Evolutionary conservation across 139 green algal species (phyloP), one percentile per base, ranked within the genome.

Genomic region (Coelastrella sp.): DNA sequence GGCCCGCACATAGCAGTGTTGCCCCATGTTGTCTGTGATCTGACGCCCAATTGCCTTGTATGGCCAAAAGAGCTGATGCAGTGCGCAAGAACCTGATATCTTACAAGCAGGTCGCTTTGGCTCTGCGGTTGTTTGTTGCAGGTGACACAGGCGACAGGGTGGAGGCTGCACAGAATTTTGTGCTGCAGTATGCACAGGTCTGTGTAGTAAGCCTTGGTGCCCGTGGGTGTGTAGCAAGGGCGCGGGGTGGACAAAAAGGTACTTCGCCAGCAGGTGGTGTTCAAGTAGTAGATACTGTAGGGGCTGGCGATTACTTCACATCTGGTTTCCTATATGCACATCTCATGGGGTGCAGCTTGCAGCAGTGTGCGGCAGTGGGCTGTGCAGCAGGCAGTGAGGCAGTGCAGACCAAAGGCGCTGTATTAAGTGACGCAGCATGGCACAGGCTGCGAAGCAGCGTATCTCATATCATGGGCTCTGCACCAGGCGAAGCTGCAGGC

Each of bases 211-310:
- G 95, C 93, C 89, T 94, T 76, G 96, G 96, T 15, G 58, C 93
- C 8, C 92, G 93, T 49, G 95, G 95, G 57, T 97, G 95, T 85
- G 58, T 95, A 15, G 94, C 92, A 0, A 85, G 90, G 1, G 79
- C 11, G 15, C 17, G 63, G 0, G 87, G 84, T 10, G 95, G 93
- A 4, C 60, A 35, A 20, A 14, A n/a, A 0, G 93, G 89, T 20
- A 15, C n/a, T 8, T 84, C 94, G 15, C 24, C 87, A 8, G 94
- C 93, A 6, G 27, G 57, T 12, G 58, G 76, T n/a, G 88, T 95
- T 56, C n/a, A 88, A n/a, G 94, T 97, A 6, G 92, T 95, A 14
- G 97, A 99, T 93, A 98, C 97, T 4, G 93, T 97, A 12, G 96
- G 97, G 0, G 97, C 96, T 8, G 95, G 95, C 0, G 97, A 99